These are phyloP conservation scores for Arachnomyces sp. DNA, from an alignment of 2,329 filamentous ascomycete species.

Conservation along the genomic window DNA sequence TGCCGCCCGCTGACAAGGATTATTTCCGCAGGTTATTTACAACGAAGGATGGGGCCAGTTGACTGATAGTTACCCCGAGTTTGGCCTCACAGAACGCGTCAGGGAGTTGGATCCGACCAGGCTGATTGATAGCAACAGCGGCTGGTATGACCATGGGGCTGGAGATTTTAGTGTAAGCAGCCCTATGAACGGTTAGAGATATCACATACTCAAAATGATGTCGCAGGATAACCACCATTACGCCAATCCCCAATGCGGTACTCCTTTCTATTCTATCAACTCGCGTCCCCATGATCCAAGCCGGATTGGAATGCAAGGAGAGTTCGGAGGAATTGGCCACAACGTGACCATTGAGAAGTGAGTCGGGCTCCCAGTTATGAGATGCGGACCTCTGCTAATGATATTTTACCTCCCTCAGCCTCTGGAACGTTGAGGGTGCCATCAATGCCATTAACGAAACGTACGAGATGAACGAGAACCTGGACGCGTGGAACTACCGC, in stretches of 20 bases:
- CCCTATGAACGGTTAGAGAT: neutral
- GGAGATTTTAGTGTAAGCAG: slow-evolving; percentile 50
- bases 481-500: slow-evolving; percentile 61
- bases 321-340: slow-evolving; percentile 63
- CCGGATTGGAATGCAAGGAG: slow-evolving; percentile 62
- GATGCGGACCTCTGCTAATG: neutral
- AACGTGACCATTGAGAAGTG: slow-evolving; percentile 57
- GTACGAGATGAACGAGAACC: slow-evolving; percentile 56
- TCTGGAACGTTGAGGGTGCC: slow-evolving; percentile 57
- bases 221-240: slow-evolving; percentile 62
- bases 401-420: slow-evolving; percentile 29
- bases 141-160: slow-evolving; percentile 62
- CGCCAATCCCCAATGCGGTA: slow-evolving; percentile 62
- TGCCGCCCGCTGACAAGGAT: neutral
- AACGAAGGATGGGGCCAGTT: slow-evolving; percentile 67
- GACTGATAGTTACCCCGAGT: slow-evolving; percentile 46
- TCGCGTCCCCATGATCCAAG: slow-evolving; percentile 50
- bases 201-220: neutral
- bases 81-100: slow-evolving; percentile 48
- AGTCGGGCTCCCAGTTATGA: slow-evolving; percentile 16
- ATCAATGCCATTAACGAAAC: slow-evolving; percentile 57
- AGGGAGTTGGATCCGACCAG: slow-evolving; percentile 55
- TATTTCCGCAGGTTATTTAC: slow-evolving; percentile 49
- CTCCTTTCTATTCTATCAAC: slow-evolving; percentile 56
- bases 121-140: slow-evolving; percentile 55